Evolutionary conservation across 1,284 basidiomycete species (phyloP), one percentile per base, ranked within the genome.

Genomic region (Ceratobasidium papillatum): DNA sequence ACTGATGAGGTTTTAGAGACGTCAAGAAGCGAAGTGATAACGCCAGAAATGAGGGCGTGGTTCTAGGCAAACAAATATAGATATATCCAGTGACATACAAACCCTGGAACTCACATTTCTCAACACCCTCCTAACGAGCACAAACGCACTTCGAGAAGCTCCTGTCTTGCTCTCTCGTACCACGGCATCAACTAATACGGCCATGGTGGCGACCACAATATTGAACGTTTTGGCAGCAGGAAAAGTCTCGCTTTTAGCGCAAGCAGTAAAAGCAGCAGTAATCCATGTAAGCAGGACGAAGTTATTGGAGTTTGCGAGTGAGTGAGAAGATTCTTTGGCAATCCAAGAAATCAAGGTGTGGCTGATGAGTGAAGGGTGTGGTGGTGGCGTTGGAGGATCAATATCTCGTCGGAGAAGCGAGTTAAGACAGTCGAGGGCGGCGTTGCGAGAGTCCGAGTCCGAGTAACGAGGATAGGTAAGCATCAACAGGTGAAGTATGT

Each of bases 391-490:
- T 22, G 66, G 22, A 22, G 66, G 54, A 41, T 43, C 45, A 9
- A 62, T 51, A n/a, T 72, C 69, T 1, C 69, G 69, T 8, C 45
- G 56, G 25, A 72, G 58, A 19, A 72, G 69, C 11, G 69, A 72
- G 52, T 52, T 62, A 14, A 72, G 32, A 30, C 69, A 72, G 0
- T 82, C 82, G 77, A 94, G 89, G 0, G 93, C 90, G 2, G 90
- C 90, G 63, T 89, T 85, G 74, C 91, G 85, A 1, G 94, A 95
- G 66, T 85, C 80, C 1, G 86, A 82, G 80, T 96, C 94, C 58
- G 88, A 83, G 84, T 95, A 95, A 78, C 90, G 89, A 14, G 92
- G 87, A 80, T 93, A 92, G 0, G 92, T 94, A 56, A 89, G 83
- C 0, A 90, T 90, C 59, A 95, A 82, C 0, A 94, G 83, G 76